phyloP scores from a whole-genome alignment of 179 eudicot genomes.

The Nepenthes alata region DNA sequence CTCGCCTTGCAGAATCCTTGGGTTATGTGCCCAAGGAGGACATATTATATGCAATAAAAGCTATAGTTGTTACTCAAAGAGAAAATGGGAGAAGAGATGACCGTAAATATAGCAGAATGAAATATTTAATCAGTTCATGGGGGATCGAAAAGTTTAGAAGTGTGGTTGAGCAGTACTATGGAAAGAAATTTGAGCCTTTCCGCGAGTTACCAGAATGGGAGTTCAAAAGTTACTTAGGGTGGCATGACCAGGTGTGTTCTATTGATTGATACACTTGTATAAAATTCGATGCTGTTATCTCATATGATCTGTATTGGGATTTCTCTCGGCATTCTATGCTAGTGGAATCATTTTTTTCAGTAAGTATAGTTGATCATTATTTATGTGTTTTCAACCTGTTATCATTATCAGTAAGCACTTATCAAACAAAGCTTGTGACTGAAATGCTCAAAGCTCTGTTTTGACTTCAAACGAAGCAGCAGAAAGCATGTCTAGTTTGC shows the following conservation, averaged over 20 bases:
- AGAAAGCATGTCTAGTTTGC: too few relatives aligned
- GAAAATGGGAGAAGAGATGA: constrained; percentile 99
- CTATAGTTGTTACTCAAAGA: constrained; percentile 93
- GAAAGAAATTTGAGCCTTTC: constrained; percentile 79
- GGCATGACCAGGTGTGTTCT: constrained; percentile 87
- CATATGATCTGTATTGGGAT: too few relatives aligned
- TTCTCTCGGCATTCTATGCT: neutral
- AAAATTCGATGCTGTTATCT: too few relatives aligned
- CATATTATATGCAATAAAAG: constrained; percentile 93
- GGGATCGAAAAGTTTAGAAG: constrained; percentile 90
- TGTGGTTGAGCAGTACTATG: constrained; percentile 86
- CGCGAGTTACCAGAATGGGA: constrained; percentile 96
- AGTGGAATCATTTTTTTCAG: too few relatives aligned
- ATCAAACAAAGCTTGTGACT: too few relatives aligned
- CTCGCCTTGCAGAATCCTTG: constrained; percentile 93
- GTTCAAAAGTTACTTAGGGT: constrained; percentile 87
- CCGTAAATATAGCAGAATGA: constrained; percentile 93
- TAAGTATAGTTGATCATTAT: too few relatives aligned
- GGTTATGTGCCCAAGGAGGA: constrained; percentile 99
- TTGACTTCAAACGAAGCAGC: too few relatives aligned
- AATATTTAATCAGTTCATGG: constrained; percentile 88
- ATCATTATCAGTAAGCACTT: too few relatives aligned
- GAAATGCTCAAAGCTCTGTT: too few relatives aligned
- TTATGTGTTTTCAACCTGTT: too few relatives aligned
- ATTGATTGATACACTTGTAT: neutral